A percentile compares a stretch with the other conserved stretches of the same genome.
These are phyloP conservation scores for Wickerhamiella bombiphila DNA, from an alignment of 805 yeast genomes.

Conservation along the genomic window DNA sequence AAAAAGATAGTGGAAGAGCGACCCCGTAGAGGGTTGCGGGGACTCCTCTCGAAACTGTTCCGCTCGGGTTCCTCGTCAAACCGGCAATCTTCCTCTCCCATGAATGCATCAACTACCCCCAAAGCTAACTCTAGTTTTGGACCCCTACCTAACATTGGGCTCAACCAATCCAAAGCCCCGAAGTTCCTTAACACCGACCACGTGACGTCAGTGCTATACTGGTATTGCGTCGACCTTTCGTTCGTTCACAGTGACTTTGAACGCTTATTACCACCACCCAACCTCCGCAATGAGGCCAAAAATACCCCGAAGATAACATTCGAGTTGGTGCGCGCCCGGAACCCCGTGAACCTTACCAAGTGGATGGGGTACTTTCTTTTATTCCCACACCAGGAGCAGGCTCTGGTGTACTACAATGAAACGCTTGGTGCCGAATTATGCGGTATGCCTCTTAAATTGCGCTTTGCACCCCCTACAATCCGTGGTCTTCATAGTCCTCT, in stretches of 20 bases:
- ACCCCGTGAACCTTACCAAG: conserved; percentile 31
- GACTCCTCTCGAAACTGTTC: conserved; percentile 8
- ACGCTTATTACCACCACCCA: conserved; percentile 21
- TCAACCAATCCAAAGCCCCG: not conserved
- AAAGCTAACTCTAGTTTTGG: not conserved
- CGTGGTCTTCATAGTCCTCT: conserved; percentile 18
- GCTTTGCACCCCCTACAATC: conserved; percentile 28
- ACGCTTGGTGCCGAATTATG: conserved; percentile 35
- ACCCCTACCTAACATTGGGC: not conserved
- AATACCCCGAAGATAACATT: conserved; percentile 18
- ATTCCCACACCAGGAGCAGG: conserved; percentile 34
- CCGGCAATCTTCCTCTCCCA: too few relatives aligned
- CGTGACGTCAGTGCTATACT: conserved; percentile 21
- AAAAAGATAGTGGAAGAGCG: conserved; percentile 10
- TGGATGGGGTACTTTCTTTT: conserved; percentile 39
- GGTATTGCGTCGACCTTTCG: conserved; percentile 22
- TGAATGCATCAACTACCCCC: conserved; percentile 3
- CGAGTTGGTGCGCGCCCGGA: conserved; percentile 36
- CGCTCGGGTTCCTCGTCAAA: conserved; percentile 1
- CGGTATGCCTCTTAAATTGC: conserved; percentile 34
- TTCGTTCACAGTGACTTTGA: conserved; percentile 21
- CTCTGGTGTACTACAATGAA: conserved; percentile 38
- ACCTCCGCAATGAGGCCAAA: conserved; percentile 13
- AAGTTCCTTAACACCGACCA: conserved; percentile 15
- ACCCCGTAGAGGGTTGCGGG: conserved; percentile 11